Evolutionary conservation across 208 protist genomes (phyloP), one percentile per base, ranked within the genome.

Genomic region (Trypanosoma vivax): DNA sequence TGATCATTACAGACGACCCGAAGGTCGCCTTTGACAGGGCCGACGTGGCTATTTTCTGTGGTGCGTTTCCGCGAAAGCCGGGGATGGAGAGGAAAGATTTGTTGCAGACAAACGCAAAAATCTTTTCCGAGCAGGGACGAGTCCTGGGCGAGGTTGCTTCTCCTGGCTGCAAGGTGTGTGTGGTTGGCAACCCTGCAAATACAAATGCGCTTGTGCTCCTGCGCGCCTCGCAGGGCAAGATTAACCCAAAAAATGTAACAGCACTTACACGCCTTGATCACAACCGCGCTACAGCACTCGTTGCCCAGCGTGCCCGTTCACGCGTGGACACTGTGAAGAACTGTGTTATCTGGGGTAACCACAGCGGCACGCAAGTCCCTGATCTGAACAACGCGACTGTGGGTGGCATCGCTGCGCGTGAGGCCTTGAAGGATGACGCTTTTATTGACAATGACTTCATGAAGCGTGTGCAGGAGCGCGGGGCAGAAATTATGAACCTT

Each of bases 171-270:
- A 75, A 67, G 31, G 80, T 95, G 5, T 51, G 96, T 4, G 92
- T 98, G 19, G 94, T 98, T 0, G 95, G 96, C 46, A 99, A 99
- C 60, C 97, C 97, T 13, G 96, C 97, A 25, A 99, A 99, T 73
- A 99, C 97, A 21, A 99, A 99, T 68, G 86, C 88, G 0, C 66
- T 97, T 14, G 91, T 98, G 47, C 74, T 95, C 14, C 92, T 97
- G n/a, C 60, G 86, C 23, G 55, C 70, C 25, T 43, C 77, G 9
- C 62, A 79, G 10, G 79, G 70, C 16, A 83, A 76, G 51, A 39
- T 97, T 11, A 79, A 89, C 14, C 62, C 71, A 7, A 60, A 77
- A 49, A 94, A 98, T 68, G 96, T 99, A 43, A 94, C 92, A 9
- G 89, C 94, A 10, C 79, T 99, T 41, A 98, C 96, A 9, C 85